Evolutionary conservation across 495 filamentous ascomycete species (phyloP).

Genomic region (Daldinia grandis): DNA sequence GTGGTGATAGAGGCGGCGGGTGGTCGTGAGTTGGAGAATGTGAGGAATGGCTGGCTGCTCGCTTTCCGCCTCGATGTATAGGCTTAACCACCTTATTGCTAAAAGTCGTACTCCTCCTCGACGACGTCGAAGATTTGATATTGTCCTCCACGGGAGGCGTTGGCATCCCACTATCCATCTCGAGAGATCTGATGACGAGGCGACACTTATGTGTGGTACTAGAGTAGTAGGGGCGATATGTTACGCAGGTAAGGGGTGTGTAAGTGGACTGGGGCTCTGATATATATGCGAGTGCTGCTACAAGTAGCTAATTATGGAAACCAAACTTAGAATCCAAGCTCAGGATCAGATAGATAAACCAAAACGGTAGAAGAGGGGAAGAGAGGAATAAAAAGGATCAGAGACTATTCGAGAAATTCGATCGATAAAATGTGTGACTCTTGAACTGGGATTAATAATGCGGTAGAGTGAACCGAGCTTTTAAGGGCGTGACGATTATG

Average conservation of each 20-base stretch:
- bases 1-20: slow-evolving; percentile 41
- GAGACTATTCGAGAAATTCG: slow-evolving; percentile 34
- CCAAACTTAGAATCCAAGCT: slow-evolving; percentile 12
- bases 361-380: slow-evolving; percentile 8
- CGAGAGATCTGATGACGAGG: slow-evolving; percentile 28
- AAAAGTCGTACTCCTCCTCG: slow-evolving; percentile 36
- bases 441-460: slow-evolving; percentile 43
- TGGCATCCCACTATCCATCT: slow-evolving; percentile 56
- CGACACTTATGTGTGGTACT: slow-evolving; percentile 18
- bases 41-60: slow-evolving; percentile 37
- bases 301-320: slow-evolving; percentile 23
- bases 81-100: slow-evolving; percentile 46
- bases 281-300: slow-evolving; percentile 6
- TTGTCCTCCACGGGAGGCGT: slow-evolving; percentile 58
- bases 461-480: slow-evolving; percentile 38
- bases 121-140: slow-evolving; percentile 40
- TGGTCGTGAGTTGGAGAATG: slow-evolving; percentile 50
- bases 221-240: not conserved
- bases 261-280: slow-evolving; percentile 23
- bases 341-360: slow-evolving; percentile 10
- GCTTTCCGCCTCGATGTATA: slow-evolving; percentile 46
- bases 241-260: slow-evolving; percentile 19
- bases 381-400: slow-evolving; percentile 10
- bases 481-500: slow-evolving; percentile 44
- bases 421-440: slow-evolving; percentile 37